These are phyloP conservation scores for Syncephalis plumigaleata DNA, from an alignment of 371 early-diverging fungal genomes.

Conservation along the genomic window DNA sequence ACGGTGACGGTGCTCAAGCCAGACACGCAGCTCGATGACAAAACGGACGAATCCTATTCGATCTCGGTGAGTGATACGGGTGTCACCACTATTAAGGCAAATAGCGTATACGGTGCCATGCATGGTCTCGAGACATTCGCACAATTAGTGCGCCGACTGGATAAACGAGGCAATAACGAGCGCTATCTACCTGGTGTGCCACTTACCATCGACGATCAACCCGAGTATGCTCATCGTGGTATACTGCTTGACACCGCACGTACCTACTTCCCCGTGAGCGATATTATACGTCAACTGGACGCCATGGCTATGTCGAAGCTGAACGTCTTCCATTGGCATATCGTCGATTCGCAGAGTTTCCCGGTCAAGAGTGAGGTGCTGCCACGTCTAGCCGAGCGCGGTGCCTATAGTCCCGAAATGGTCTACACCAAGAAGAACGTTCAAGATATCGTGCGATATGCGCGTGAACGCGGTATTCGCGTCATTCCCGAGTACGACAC, in stretches of 20 bases:
- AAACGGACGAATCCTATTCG: conserved; percentile 47
- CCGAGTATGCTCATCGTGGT: conserved; percentile 54
- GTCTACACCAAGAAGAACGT: conserved; percentile 43
- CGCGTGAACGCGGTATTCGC: conserved; percentile 51
- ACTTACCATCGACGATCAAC: conserved; percentile 44
- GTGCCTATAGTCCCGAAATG: conserved; percentile 36
- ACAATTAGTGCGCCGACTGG: conserved; percentile 30
- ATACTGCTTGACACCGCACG: conserved; percentile 56
- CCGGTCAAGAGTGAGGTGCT: conserved; percentile 33
- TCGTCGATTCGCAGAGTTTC: conserved; percentile 63
- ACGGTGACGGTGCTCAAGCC: conserved; percentile 14
- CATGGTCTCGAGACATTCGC: conserved; percentile 58
- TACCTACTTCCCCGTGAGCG: conserved; percentile 46
- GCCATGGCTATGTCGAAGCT: conserved; percentile 65
- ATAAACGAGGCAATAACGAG: conserved; percentile 6
- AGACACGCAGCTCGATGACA: conserved; percentile 16
- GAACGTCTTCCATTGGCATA: conserved; percentile 76
- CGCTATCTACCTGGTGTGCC: conserved; percentile 17
- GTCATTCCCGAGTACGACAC: conserved; percentile 64
- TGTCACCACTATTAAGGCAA: conserved; percentile 26
- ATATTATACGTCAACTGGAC: conserved; percentile 42
- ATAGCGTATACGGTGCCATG: conserved; percentile 56
- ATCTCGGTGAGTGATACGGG: conserved; percentile 29
- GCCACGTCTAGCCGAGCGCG: conserved; percentile 42
- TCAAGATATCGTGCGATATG: conserved; percentile 33